Evolutionary conservation across 306 rosid genomes (phyloP).

Genomic region (Bauhinia variegata): DNA sequence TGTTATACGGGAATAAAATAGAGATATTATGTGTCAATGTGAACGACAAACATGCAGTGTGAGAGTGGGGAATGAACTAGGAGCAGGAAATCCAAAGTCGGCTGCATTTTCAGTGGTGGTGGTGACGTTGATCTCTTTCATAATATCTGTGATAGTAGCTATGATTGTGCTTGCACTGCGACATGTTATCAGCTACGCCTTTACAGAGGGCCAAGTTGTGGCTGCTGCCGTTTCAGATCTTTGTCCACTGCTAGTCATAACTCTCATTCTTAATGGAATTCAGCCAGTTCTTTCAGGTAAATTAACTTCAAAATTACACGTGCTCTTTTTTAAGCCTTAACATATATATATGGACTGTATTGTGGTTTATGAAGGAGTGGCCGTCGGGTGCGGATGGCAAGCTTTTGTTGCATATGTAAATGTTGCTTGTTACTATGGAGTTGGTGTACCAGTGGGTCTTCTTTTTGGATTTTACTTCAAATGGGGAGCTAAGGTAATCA

Average conservation of each 20-base stretch:
- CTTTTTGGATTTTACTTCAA: slow-evolving; percentile 80
- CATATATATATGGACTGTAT: too few relatives aligned
- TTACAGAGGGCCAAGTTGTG: slow-evolving; percentile 69
- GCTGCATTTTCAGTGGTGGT: slow-evolving; percentile 69
- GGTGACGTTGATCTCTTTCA: slow-evolving; percentile 59
- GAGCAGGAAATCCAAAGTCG: slow-evolving; percentile 75
- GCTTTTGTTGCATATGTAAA: slow-evolving; percentile 81
- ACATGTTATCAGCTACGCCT: slow-evolving; percentile 66
- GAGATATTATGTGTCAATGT: not conserved
- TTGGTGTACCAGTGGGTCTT: slow-evolving; percentile 75
- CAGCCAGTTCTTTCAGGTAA: slow-evolving; percentile 87
- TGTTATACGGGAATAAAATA: too few relatives aligned
- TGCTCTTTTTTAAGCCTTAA: too few relatives aligned
- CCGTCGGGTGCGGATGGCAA: slow-evolving; percentile 99
- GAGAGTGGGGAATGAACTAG: slow-evolving; percentile 89
- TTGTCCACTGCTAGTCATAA: slow-evolving; percentile 65
- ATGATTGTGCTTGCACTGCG: slow-evolving; percentile 47
- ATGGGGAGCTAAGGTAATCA: slow-evolving; percentile 64
- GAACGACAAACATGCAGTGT: slow-evolving; percentile 50
- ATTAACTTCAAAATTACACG: too few relatives aligned
- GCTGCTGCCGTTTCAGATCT: slow-evolving; percentile 88
- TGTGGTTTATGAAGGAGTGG: slow-evolving; percentile 64
- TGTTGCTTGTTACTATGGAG: slow-evolving; percentile 66
- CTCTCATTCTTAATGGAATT: slow-evolving; percentile 75
- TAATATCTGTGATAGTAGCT: slow-evolving; percentile 57